Percentiles rank a stretch among this genome's conserved stretches.
These are phyloP conservation scores for Leishmania tarentolae DNA, from an alignment of 208 protist species.

Conservation along the genomic window DNA sequence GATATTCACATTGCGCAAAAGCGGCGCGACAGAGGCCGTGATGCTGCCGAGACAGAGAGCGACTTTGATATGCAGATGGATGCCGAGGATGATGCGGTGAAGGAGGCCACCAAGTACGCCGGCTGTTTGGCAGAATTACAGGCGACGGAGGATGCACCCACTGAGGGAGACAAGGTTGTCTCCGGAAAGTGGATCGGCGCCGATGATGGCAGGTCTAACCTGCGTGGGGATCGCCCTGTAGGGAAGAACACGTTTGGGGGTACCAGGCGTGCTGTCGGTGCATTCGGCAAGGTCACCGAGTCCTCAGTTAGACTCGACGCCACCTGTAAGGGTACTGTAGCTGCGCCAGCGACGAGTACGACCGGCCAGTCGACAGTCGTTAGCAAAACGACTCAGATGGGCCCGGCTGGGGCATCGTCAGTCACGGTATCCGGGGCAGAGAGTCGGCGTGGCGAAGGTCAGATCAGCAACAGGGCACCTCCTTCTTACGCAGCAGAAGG, in stretches of 20 bases:
- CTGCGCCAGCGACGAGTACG: background rate
- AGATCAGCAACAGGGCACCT: background rate
- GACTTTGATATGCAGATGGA: slow-evolving; percentile 54
- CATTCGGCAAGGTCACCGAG: background rate
- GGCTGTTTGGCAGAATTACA: slow-evolving; percentile 27
- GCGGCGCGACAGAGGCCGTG: background rate
- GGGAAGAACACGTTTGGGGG: background rate
- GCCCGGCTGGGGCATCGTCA: background rate
- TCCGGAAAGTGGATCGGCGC: background rate
- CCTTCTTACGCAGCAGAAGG: background rate
- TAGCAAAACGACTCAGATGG: background rate
- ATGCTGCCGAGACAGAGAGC: background rate
- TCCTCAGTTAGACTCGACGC: background rate
- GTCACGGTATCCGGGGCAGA: slow-evolving; percentile 3
- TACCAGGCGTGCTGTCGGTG: background rate
- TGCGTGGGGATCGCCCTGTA: background rate
- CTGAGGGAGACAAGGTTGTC: background rate
- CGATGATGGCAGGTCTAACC: no score
- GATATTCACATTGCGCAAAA: background rate
- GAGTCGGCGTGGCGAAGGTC: background rate
- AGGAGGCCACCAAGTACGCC: slow-evolving; percentile 69
- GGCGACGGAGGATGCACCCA: slow-evolving; percentile 9
- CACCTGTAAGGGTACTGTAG: no score
- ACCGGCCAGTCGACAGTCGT: background rate
- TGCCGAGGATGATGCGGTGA: slow-evolving; percentile 57